phyloP scores from a whole-genome alignment of 768 basidiomycete genomes.

The Podaxis sp. region DNA sequence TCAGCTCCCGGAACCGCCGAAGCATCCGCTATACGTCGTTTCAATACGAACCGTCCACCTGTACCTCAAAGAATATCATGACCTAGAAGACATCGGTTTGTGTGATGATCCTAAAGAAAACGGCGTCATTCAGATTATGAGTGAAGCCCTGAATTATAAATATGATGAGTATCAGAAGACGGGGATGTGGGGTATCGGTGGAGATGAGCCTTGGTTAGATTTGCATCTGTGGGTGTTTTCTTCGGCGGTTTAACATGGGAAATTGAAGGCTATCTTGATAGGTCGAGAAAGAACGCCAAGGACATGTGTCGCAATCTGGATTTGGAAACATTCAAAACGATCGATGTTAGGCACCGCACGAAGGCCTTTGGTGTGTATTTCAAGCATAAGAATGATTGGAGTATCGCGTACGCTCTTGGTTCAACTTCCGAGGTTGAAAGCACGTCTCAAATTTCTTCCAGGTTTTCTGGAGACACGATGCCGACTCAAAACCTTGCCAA shows the following conservation, averaged over 20 bases:
- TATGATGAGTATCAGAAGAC: conserved; percentile 31
- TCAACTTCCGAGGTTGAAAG: conserved; percentile 38
- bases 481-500: conserved; percentile 67
- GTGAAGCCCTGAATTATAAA: conserved; percentile 53
- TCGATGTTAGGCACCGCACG: conserved; percentile 72
- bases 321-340: conserved; percentile 59
- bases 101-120: conserved; percentile 29
- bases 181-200: conserved; percentile 44
- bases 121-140: conserved; percentile 55
- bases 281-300: conserved; percentile 40
- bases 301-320: conserved; percentile 54
- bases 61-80: conserved; percentile 71
- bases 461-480: conserved; percentile 91
- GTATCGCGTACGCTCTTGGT: conserved; percentile 58
- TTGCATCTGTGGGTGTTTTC: conserved; percentile 29
- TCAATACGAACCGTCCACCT: conserved; percentile 51
- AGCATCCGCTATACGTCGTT: conserved; percentile 70
- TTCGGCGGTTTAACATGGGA: neutral
- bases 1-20: conserved; percentile 63
- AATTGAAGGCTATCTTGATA: conserved; percentile 21
- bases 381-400: conserved; percentile 71
- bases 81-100: conserved; percentile 72
- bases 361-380: conserved; percentile 72
- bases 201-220: conserved; percentile 46
- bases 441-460: conserved; percentile 24